Percentiles rank a stretch among this genome's conserved stretches.
These are phyloP conservation scores for Plasmodium gonderi DNA, from an alignment of 169 alveolate genomes.

Conservation along the genomic window DNA sequence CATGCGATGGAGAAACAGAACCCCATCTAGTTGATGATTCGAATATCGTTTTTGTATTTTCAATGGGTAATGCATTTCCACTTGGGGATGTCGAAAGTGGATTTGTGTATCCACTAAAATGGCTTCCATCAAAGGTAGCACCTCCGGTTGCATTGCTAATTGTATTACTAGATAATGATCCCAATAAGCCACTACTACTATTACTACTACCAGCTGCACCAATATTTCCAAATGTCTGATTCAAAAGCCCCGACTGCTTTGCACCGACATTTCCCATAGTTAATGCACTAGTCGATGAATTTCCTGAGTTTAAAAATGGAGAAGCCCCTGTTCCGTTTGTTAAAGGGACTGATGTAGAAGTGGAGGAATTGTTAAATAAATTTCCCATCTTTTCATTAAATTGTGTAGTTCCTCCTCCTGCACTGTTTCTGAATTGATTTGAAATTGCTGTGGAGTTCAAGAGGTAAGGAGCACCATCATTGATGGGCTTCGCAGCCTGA, in stretches of 20 bases:
- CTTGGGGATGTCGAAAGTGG: background rate
- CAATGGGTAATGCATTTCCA: background rate
- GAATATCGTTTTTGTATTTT: conserved; percentile 8
- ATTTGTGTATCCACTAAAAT: background rate
- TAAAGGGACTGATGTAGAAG: no score
- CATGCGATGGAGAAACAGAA: conserved; percentile 15
- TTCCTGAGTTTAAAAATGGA: no score
- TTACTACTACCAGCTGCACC: background rate
- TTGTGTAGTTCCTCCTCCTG: no score
- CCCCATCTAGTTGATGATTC: conserved; percentile 9
- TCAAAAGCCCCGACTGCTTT: no score
- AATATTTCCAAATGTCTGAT: no score
- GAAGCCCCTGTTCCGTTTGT: no score
- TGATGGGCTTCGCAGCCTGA: background rate
- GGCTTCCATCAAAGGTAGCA: background rate
- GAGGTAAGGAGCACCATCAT: background rate
- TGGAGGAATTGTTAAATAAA: no score
- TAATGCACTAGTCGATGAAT: no score
- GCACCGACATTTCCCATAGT: no score
- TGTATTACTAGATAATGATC: background rate
- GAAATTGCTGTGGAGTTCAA: no score
- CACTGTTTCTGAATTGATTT: no score
- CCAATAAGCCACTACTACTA: background rate
- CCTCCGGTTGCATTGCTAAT: background rate
- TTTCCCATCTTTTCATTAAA: background rate